These are phyloP conservation scores for Calonectria pauciramosa DNA, from an alignment of 2,329 filamentous ascomycete genomes.

Conservation along the genomic window DNA sequence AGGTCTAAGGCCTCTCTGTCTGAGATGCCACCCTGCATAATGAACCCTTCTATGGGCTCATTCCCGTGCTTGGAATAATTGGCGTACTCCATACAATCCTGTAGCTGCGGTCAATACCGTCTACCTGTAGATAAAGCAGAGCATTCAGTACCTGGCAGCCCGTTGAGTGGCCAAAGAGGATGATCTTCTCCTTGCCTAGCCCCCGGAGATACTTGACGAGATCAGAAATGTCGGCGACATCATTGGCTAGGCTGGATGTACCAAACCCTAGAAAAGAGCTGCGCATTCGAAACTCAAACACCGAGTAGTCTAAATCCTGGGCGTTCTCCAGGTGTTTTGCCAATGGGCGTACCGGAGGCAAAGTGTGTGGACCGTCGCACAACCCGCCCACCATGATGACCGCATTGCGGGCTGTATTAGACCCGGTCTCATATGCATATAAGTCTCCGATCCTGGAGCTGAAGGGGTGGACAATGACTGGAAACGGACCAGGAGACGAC, in stretches of 20 bases:
- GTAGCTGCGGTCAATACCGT: not conserved
- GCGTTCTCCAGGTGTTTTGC: constrained; percentile 58
- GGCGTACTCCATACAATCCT: constrained; percentile 71
- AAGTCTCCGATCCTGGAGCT: constrained; percentile 55
- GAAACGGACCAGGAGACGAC: constrained; percentile 52
- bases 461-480: constrained; percentile 62
- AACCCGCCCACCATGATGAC: constrained; percentile 80
- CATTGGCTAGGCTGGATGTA: constrained; percentile 62
- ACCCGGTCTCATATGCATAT: constrained; percentile 64
- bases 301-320: constrained; percentile 60
- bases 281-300: constrained; percentile 69
- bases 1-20: constrained; percentile 76
- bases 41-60: constrained; percentile 77
- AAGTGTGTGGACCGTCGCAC: constrained; percentile 76
- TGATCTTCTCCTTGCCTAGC: constrained; percentile 64
- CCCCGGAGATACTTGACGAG: constrained; percentile 67
- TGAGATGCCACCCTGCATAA: constrained; percentile 84
- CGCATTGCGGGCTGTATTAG: constrained; percentile 63
- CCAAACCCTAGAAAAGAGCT: constrained; percentile 69
- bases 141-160: constrained; percentile 64
- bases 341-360: constrained; percentile 67
- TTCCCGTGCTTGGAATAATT: constrained; percentile 56
- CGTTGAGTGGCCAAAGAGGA: constrained; percentile 71
- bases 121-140: not conserved
- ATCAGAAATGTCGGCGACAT: constrained; percentile 67